phyloP scores from a whole-genome alignment of 208 protist species.

The Crithidia mellificae region DNA sequence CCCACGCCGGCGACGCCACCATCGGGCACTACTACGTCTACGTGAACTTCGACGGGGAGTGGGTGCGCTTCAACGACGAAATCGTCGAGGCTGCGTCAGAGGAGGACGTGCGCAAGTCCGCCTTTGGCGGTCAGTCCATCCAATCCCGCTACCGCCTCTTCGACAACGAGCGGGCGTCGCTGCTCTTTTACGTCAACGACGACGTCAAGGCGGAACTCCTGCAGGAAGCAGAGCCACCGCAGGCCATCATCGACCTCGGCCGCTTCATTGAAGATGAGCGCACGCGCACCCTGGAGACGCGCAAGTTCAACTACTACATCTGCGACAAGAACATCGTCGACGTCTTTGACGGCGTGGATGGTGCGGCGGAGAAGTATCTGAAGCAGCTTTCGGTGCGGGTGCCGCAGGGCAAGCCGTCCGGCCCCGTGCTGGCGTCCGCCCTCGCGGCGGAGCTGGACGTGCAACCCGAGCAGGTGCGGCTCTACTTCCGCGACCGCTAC shows the following conservation, averaged over 20 bases:
- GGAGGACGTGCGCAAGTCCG: slow-evolving; percentile 51
- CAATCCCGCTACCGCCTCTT: slow-evolving; percentile 46
- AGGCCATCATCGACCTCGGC: slow-evolving; percentile 39
- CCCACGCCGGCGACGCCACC: slow-evolving; percentile 76
- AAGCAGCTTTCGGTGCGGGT: slow-evolving; percentile 29
- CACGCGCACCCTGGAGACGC: slow-evolving; percentile 23
- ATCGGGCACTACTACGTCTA: slow-evolving; percentile 92
- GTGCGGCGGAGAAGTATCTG: slow-evolving; percentile 18
- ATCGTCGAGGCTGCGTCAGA: slow-evolving; percentile 48
- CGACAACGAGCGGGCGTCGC: slow-evolving; percentile 66
- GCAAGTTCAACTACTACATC: slow-evolving; percentile 36
- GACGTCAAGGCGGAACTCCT: slow-evolving; percentile 35
- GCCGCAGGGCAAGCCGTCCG: slow-evolving; percentile 14
- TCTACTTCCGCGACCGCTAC: slow-evolving; percentile 25
- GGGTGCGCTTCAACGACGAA: slow-evolving; percentile 83
- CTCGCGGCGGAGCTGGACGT: slow-evolving; percentile 42
- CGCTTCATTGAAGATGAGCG: slow-evolving; percentile 38
- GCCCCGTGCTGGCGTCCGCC: slow-evolving; percentile 25
- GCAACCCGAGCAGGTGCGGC: slow-evolving; percentile 33
- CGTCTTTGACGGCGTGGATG: slow-evolving; percentile 47
- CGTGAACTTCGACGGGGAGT: slow-evolving; percentile 60
- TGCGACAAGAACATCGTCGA: slow-evolving; percentile 41
- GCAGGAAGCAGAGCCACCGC: slow-evolving; percentile 29
- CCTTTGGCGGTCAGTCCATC: slow-evolving; percentile 58
- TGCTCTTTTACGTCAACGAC: slow-evolving; percentile 76